Evolutionary conservation across 768 basidiomycete genomes (phyloP).

Genomic region (Agrocybe chaxingu): DNA sequence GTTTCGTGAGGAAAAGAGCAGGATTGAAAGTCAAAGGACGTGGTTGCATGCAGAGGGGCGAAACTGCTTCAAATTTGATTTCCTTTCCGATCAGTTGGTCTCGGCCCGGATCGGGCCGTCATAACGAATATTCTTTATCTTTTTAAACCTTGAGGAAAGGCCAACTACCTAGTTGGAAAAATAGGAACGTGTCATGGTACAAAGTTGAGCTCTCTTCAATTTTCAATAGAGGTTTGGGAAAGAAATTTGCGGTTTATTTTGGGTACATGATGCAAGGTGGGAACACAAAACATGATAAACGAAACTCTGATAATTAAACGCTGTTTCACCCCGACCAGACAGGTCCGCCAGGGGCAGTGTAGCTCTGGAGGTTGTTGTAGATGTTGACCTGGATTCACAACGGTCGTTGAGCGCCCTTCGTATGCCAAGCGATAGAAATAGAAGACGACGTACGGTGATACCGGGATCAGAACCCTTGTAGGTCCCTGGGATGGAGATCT

Average conservation of each 20-base stretch:
- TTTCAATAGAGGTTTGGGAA: no score
- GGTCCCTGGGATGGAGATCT: slow-evolving; percentile 45
- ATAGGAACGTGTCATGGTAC: no score
- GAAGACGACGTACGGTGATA: slow-evolving; percentile 33
- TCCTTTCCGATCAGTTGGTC: no score
- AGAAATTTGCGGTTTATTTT: neutral
- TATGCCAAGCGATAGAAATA: neutral
- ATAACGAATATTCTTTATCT: no score
- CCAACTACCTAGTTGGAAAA: no score
- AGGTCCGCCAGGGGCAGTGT: slow-evolving; percentile 37
- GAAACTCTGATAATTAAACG: neutral
- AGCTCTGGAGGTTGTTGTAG: slow-evolving; percentile 54
- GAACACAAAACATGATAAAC: neutral
- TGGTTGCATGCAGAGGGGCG: slow-evolving; percentile 17
- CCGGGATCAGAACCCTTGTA: slow-evolving; percentile 47
- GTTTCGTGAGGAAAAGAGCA: no score
- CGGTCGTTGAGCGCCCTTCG: no score
- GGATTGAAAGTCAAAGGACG: neutral
- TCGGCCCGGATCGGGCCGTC: no score
- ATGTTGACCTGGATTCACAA: slow-evolving; percentile 37
- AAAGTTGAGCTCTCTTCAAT: no score
- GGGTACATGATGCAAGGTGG: neutral
- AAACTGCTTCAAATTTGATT: neutral
- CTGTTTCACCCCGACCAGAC: slow-evolving; percentile 36
- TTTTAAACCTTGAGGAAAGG: no score